Conservation (phyloP, 2,329 filamentous ascomycete genomes). For the Nemania serpens region DNA sequence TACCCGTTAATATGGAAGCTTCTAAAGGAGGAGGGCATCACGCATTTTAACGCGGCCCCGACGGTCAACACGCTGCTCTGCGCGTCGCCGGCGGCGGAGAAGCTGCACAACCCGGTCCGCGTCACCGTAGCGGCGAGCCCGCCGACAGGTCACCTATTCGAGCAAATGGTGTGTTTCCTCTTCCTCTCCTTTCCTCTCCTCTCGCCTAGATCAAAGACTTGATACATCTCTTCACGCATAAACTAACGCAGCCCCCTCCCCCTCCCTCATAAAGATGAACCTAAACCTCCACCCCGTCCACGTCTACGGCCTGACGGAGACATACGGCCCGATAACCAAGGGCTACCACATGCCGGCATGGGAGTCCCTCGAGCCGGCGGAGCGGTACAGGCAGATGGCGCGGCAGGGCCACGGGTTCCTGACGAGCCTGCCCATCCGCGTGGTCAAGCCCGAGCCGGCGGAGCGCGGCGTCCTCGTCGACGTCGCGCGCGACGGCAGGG, state of each 20-base stretch:
- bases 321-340: conserved; percentile 94
- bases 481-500: conserved; percentile 70
- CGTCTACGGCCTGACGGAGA: conserved; percentile 87
- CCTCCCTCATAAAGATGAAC: conserved; percentile 36
- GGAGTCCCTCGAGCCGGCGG: conserved; percentile 72
- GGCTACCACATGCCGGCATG: conserved; percentile 86
- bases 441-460: conserved; percentile 75
- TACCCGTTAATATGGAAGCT: conserved; percentile 91
- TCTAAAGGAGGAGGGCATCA: conserved; percentile 83
- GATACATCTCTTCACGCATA: neutral
- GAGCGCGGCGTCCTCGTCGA: conserved; percentile 64
- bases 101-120: conserved; percentile 70
- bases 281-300: conserved; percentile 91
- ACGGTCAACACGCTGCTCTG: conserved; percentile 96
- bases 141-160: conserved; percentile 86
- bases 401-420: conserved; percentile 92
- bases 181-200: neutral
- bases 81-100: conserved; percentile 73
- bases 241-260: neutral
- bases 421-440: conserved; percentile 76
- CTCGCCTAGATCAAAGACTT: neutral
- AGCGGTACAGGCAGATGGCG: conserved; percentile 89
- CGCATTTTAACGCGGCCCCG: conserved; percentile 93
- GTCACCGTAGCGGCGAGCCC: conserved; percentile 94
- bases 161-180: conserved; percentile 73